Evolutionary conservation across 139 green algal genomes (phyloP).

Genomic region (Chlorella sp.): DNA sequence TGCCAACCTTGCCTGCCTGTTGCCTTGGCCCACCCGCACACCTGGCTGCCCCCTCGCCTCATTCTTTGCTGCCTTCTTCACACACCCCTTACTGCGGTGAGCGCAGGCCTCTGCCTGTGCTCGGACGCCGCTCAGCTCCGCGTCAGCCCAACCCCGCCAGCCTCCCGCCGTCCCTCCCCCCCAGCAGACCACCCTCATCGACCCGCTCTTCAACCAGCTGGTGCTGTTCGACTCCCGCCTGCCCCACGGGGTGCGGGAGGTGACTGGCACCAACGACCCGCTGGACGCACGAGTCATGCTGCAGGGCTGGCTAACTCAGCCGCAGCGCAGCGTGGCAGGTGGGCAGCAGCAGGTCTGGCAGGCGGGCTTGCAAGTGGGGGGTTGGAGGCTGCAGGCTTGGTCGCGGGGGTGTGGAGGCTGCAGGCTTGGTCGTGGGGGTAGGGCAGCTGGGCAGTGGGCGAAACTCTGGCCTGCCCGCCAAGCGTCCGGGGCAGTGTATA

Average conservation of each 20-base stretch:
- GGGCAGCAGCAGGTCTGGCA: not conserved
- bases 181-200: conserved; percentile 54
- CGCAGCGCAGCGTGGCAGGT: conserved; percentile 66
- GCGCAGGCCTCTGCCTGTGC: too few relatives aligned
- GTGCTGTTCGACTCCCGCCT: conserved; percentile 68
- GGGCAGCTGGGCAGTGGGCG: too few relatives aligned
- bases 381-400: not conserved
- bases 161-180: not conserved
- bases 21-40: not conserved
- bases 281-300: conserved; percentile 76
- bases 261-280: conserved; percentile 71
- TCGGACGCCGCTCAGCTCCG: too few relatives aligned
- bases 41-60: not conserved
- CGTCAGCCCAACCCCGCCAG: too few relatives aligned
- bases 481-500: too few relatives aligned
- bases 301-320: conserved; percentile 86
- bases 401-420: not conserved
- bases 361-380: not conserved
- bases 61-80: not conserved
- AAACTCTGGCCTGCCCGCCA: too few relatives aligned
- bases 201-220: conserved; percentile 65
- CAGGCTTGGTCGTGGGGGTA: not conserved
- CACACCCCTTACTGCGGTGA: too few relatives aligned
- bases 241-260: conserved; percentile 76
- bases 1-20: not conserved